Evolutionary conservation across 371 early-diverging fungal species (phyloP).

Genomic region (Mortierella sp.): DNA sequence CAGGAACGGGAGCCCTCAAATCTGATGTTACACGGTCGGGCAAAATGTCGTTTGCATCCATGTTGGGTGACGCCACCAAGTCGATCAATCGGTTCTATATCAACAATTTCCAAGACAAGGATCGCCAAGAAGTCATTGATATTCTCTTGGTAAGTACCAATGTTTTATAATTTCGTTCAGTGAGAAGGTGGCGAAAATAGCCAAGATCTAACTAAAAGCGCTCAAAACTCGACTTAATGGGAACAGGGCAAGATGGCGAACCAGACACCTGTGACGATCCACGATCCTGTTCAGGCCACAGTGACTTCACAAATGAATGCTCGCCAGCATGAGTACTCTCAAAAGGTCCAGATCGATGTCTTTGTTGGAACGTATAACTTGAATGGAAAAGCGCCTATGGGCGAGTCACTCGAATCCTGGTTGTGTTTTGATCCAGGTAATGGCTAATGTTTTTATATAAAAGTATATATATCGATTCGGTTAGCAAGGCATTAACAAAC

Average conservation of each 20-base stretch:
- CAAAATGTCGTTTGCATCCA: constrained; percentile 81
- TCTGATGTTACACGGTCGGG: constrained; percentile 92
- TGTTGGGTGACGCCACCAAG: constrained; percentile 92
- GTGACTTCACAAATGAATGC: constrained; percentile 63
- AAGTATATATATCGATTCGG: constrained; percentile 3
- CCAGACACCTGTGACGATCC: constrained; percentile 62
- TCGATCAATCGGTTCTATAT: constrained; percentile 92
- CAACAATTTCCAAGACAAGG: constrained; percentile 93
- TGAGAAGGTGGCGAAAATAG: not conserved
- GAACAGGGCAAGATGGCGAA: constrained; percentile 68
- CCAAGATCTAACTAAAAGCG: not conserved
- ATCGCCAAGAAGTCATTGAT: constrained; percentile 92
- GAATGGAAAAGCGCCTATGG: constrained; percentile 80
- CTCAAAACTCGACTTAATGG: not conserved
- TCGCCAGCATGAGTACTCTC: constrained; percentile 65
- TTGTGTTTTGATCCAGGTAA: constrained; percentile 62
- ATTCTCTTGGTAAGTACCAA: constrained; percentile 73
- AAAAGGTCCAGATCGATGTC: constrained; percentile 65
- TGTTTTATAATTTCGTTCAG: not conserved
- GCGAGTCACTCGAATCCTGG: constrained; percentile 77
- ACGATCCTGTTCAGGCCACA: constrained; percentile 72
- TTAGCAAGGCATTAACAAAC: not conserved
- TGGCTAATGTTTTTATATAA: not conserved
- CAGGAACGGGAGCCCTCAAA: constrained; percentile 98
- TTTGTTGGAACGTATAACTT: constrained; percentile 92